These are phyloP conservation scores for Fusarium temperatum DNA, from an alignment of 2,329 filamentous ascomycete species.

Conservation along the genomic window DNA sequence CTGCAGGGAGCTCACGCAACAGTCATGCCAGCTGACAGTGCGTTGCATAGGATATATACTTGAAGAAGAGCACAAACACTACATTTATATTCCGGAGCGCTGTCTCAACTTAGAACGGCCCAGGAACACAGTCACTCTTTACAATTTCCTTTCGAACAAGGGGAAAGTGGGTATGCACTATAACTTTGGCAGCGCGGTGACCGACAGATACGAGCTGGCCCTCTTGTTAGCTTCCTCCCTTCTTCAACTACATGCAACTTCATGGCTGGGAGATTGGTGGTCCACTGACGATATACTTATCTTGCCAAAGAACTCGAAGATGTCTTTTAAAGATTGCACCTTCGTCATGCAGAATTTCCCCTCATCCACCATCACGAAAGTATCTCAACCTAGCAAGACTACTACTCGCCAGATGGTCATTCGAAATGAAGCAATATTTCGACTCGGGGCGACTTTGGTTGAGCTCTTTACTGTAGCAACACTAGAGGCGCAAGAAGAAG, in stretches of 20 bases:
- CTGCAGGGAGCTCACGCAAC: background rate
- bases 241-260: background rate
- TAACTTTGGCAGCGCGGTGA: background rate
- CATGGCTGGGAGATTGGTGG: background rate
- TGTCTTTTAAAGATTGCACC: background rate
- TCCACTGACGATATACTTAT: background rate
- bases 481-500: background rate
- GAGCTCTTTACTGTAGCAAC: background rate
- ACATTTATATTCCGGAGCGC: background rate
- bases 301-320: background rate
- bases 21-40: too few species aligned
- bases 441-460: background rate
- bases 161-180: background rate
- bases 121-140: background rate
- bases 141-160: background rate
- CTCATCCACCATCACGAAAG: background rate
- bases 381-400: background rate
- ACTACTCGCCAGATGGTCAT: background rate
- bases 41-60: background rate
- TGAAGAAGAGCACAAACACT: background rate
- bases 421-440: background rate
- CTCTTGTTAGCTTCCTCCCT: background rate
- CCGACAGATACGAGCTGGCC: background rate
- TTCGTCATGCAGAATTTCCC: background rate
- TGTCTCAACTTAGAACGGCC: accelerated